phyloP scores from a whole-genome alignment of 2,329 filamentous ascomycete genomes.

The Pseudogymnoascus sp. region DNA sequence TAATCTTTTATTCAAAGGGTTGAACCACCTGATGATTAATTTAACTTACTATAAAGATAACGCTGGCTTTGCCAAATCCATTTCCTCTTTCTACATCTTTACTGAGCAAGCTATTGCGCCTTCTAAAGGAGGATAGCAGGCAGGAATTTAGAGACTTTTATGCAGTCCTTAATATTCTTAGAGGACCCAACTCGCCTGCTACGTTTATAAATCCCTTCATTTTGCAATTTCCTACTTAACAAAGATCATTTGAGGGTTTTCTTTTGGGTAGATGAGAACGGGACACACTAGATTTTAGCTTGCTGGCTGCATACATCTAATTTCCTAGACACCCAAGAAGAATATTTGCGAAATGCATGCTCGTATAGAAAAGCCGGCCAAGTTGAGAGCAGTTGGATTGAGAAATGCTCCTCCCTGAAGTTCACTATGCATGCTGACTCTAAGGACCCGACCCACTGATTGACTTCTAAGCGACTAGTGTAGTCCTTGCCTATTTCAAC shows the following conservation, averaged over 20 bases:
- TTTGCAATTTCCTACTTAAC: no score
- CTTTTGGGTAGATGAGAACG: conserved; percentile 24
- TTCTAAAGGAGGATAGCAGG: conserved; percentile 30
- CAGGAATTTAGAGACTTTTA: background rate
- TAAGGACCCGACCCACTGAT: no score
- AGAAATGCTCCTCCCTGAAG: no score
- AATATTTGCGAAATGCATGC: conserved; percentile 25
- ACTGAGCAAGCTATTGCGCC: conserved; percentile 19
- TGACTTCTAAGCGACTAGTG: background rate
- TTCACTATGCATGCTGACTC: no score
- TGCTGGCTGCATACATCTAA: conserved; percentile 23
- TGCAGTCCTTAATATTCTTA: background rate
- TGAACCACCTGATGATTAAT: no score
- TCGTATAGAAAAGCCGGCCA: background rate
- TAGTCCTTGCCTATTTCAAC: background rate
- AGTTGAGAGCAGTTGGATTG: no score
- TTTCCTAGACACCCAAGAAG: conserved; percentile 23
- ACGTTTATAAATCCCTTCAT: no score
- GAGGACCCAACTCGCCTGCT: conserved; percentile 25
- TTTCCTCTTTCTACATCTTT: background rate
- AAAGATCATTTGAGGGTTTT: no score
- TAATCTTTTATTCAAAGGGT: no score
- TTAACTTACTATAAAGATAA: no score
- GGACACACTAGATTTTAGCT: conserved; percentile 26
- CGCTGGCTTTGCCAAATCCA: no score